A percentile compares a stretch with the other conserved stretches of the same genome.
phyloP scores from a whole-genome alignment of 805 yeast genomes.

The Cyberlindnera nakhonratchasimensis region DNA sequence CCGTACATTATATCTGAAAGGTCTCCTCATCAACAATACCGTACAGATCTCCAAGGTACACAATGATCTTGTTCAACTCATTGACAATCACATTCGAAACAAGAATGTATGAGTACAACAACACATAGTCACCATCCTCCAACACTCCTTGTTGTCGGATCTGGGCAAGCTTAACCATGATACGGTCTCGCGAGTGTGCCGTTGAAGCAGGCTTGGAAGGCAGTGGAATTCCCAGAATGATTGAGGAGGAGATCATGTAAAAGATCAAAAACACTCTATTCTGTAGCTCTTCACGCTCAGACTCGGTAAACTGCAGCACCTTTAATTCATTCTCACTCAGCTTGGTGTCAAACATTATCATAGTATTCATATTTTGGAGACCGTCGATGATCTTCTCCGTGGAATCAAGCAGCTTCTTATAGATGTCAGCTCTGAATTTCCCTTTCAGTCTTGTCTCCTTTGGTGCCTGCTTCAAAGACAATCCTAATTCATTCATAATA shows the following conservation, averaged over 20 bases:
- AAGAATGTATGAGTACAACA: constrained; percentile 70
- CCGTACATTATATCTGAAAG: constrained; percentile 17
- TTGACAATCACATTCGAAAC: constrained; percentile 66
- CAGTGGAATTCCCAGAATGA: constrained; percentile 70
- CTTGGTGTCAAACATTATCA: constrained; percentile 59
- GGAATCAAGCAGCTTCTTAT: constrained; percentile 45
- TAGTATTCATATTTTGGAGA: constrained; percentile 66
- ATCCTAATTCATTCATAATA: constrained; percentile 57
- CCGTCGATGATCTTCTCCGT: constrained; percentile 71
- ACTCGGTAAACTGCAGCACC: constrained; percentile 50
- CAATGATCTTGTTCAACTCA: constrained; percentile 58
- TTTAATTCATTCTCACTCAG: constrained; percentile 50
- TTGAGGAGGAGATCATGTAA: constrained; percentile 74
- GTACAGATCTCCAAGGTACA: constrained; percentile 51
- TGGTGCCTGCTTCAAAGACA: constrained; percentile 65
- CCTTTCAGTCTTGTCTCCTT: constrained; percentile 75
- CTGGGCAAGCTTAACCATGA: constrained; percentile 61
- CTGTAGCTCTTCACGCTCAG: constrained; percentile 66
- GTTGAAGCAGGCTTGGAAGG: constrained; percentile 78
- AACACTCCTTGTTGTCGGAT: constrained; percentile 43
- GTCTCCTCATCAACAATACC: constrained; percentile 52
- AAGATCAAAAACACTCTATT: constrained; percentile 70
- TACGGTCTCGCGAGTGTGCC: constrained; percentile 66
- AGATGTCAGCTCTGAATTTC: constrained; percentile 53
- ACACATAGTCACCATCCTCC: constrained; percentile 69